Conservation (phyloP, 2,329 filamentous ascomycete genomes). For the Botrytis fabae region DNA sequence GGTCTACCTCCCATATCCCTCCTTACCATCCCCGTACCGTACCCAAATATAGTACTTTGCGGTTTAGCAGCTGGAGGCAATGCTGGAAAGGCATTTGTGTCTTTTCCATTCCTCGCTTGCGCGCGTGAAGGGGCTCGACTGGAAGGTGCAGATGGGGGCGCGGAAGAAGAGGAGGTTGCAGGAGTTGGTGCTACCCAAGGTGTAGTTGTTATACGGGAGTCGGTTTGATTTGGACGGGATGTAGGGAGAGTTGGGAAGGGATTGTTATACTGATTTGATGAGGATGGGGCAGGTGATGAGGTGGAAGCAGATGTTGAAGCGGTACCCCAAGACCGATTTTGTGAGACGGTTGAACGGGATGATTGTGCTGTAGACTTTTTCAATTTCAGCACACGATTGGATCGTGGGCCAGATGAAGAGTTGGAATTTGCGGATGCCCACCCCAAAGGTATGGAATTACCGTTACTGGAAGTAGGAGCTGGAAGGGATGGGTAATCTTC, state of each 20-base stretch:
- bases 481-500: conserved; percentile 93
- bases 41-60: conserved; percentile 61
- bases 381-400: conserved; percentile 61
- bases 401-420: conserved; percentile 35
- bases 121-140: conserved; percentile 26
- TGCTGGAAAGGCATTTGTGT: conserved; percentile 73
- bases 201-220: conserved; percentile 38
- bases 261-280: conserved; percentile 43
- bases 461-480: conserved; percentile 61
- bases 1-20: conserved; percentile 48
- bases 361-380: conserved; percentile 71
- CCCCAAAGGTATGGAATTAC: conserved; percentile 37
- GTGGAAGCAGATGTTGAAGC: conserved; percentile 35
- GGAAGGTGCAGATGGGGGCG: conserved; percentile 30
- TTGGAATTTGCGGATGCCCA: conserved; percentile 36
- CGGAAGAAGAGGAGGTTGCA: conserved; percentile 38
- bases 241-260: conserved; percentile 49
- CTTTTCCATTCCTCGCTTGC: conserved; percentile 17
- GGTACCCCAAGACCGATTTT: conserved; percentile 57
- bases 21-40: conserved; percentile 56
- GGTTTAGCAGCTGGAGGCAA: conserved; percentile 76
- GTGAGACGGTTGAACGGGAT: conserved; percentile 58
- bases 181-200: conserved; percentile 42
- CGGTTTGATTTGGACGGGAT: conserved; percentile 29
- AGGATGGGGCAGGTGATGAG: conserved; percentile 28